Evolutionary conservation across 2,329 filamentous ascomycete species (phyloP), one percentile per base, ranked within the genome.

Genomic region (Blastomyces gilchristii): DNA sequence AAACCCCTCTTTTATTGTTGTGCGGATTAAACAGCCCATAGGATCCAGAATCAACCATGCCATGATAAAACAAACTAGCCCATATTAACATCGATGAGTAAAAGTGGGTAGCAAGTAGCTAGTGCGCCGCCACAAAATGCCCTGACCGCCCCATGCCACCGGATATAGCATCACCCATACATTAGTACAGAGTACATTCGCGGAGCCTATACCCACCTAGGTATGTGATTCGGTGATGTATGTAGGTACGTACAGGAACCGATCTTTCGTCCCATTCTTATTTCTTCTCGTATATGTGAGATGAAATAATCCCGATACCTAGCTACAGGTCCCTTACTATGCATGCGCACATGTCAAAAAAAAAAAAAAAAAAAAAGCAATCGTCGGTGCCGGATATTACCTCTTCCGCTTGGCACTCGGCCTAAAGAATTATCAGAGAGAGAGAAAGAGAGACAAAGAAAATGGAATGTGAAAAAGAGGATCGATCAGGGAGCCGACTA

Each of bases 361-460:
- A 31, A 31, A 31, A 31, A 4, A 31, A 31, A 31, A 4, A 31
- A 31, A 31, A 4, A 31, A 31, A 31, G 28, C 2, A 56, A 22
- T 56, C 31, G 53, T 39, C 18, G 3, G 53, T 34, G n/a, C 28
- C 16, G 34, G 31, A 31, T 52, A 31, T 31, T 52, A 25, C 49
- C 3, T 25, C n/a, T 22, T 22, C n/a, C n/a, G n/a, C n/a, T 22
- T 22, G n/a, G n/a, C n/a, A 22, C n/a, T 22, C n/a, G 37, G 1
- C 9, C 37, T 39, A 12, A 39, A 45, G 43, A 18, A 58, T 58
- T 3, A 39, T 39, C 37, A 39, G 11, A 14, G 37, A 57, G 37
- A 57, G 34, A 57, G 41, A 57, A 34, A 28, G 22, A 9, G 37
- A 58, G 37, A 58, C 54, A 58, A 58, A 58, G 54, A 43, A 41